A percentile compares a stretch with the other conserved stretches of the same genome.
These are phyloP conservation scores for Lepidium campestre DNA, from an alignment of 441 rosid genomes.

Conservation along the genomic window DNA sequence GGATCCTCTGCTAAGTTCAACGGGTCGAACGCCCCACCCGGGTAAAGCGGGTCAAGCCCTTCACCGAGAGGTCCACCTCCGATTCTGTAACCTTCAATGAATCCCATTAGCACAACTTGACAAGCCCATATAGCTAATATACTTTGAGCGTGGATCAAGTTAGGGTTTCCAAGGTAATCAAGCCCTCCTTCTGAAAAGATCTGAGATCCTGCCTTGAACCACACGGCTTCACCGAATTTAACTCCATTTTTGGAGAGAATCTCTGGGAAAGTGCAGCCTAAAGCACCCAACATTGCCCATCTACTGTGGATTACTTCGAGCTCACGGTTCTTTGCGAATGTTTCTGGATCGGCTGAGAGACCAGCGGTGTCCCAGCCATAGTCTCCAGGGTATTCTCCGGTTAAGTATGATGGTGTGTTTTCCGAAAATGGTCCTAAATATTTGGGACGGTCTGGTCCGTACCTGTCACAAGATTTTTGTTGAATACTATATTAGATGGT, in stretches of 20 bases:
- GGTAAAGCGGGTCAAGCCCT: conserved; percentile 76
- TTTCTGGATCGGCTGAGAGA: conserved; percentile 27
- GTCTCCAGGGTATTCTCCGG: conserved; percentile 28
- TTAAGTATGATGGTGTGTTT: conserved; percentile 22
- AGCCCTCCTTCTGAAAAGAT: conserved; percentile 29
- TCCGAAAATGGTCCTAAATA: conserved; percentile 27
- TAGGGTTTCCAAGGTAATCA: conserved; percentile 27
- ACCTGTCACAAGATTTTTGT: conserved; percentile 4
- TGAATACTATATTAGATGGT: neutral
- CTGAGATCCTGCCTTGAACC: conserved; percentile 27
- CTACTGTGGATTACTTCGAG: conserved; percentile 30
- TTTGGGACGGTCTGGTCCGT: conserved; percentile 27
- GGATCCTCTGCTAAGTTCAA: conserved; percentile 83
- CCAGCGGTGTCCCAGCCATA: conserved; percentile 28
- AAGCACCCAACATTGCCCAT: conserved; percentile 22
- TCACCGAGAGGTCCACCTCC: conserved; percentile 28
- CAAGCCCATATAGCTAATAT: conserved; percentile 23
- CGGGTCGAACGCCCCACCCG: conserved; percentile 93
- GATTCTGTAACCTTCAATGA: conserved; percentile 25
- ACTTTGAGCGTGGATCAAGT: conserved; percentile 29
- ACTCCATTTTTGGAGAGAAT: conserved; percentile 24
- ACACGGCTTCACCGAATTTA: conserved; percentile 25
- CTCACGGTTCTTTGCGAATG: conserved; percentile 26
- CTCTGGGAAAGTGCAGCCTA: conserved; percentile 25
- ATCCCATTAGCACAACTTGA: conserved; percentile 19